phyloP scores from a whole-genome alignment of 2,329 filamentous ascomycete species.

The Neonectria coccinea region DNA sequence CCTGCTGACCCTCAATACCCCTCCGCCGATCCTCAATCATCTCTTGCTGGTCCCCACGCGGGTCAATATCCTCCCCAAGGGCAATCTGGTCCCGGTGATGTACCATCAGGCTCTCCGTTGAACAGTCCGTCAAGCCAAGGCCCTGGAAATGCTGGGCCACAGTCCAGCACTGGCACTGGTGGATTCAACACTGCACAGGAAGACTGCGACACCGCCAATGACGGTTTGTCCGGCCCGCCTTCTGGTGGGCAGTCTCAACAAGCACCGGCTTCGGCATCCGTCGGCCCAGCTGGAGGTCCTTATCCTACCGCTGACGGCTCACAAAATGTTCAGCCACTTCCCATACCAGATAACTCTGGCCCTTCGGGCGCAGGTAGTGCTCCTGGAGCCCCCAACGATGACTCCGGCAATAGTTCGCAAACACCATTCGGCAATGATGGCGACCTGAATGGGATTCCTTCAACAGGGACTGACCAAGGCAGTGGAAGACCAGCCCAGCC shows the following conservation, averaged over 20 bases:
- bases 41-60: not conserved
- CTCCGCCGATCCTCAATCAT: not conserved
- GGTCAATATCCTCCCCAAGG: not conserved
- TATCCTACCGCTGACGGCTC: not conserved
- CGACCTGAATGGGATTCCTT: not conserved
- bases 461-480: conserved; percentile 11
- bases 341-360: not conserved
- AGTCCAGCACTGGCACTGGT: not conserved
- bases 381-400: conserved; percentile 1
- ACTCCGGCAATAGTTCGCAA: not conserved
- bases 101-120: not conserved
- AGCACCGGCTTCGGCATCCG: not conserved
- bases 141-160: not conserved
- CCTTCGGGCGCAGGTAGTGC: conserved; percentile 1
- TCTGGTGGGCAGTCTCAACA: conserved; percentile 19
- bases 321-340: conserved; percentile 8
- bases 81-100: not conserved
- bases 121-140: not conserved
- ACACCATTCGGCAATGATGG: not conserved
- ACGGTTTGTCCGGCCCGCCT: not conserved
- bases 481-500: conserved; percentile 4
- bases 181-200: not conserved
- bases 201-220: conserved; percentile 16
- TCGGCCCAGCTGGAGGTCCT: conserved; percentile 1
- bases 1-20: not conserved